Conservation (phyloP, 495 filamentous ascomycete genomes). For the Hyphodiscus hymeniophilus region DNA sequence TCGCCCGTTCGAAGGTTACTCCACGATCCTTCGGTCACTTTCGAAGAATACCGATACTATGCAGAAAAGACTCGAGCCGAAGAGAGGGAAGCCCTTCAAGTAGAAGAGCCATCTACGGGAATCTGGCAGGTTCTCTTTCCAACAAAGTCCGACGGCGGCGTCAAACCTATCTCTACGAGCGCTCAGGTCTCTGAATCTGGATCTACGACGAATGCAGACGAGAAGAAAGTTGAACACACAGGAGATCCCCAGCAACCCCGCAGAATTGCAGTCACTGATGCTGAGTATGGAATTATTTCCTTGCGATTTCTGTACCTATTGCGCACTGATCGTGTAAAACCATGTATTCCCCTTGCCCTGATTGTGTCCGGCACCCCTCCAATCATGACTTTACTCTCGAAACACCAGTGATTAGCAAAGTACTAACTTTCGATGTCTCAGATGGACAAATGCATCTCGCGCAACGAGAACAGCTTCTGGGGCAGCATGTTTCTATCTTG, state of each 20-base stretch:
- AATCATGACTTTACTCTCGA: too few species aligned
- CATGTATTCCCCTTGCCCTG: too few species aligned
- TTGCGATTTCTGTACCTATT: too few species aligned
- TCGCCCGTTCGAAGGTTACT: background rate
- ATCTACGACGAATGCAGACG: constrained; percentile 17
- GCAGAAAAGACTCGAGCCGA: constrained; percentile 33
- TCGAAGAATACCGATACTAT: constrained; percentile 40
- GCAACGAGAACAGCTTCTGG: constrained; percentile 38
- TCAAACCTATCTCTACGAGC: constrained; percentile 10
- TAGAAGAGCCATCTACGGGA: constrained; percentile 19
- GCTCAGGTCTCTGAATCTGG: constrained; percentile 16
- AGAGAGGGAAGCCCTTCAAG: constrained; percentile 26
- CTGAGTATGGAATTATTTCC: too few species aligned
- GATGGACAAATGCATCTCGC: constrained; percentile 34
- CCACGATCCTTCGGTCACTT: constrained; percentile 6
- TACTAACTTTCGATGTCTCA: too few species aligned
- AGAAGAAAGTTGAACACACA: constrained; percentile 8
- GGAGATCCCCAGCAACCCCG: constrained; percentile 7
- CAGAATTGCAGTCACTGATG: background rate
- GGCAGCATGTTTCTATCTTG: constrained; percentile 43
- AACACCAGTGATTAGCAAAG: too few species aligned
- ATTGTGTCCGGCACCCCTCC: too few species aligned
- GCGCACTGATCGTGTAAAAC: too few species aligned
- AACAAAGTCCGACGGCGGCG: constrained; percentile 13
- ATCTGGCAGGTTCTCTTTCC: constrained; percentile 8